These are phyloP conservation scores for Fusarium dlaminii DNA, from an alignment of 2,329 filamentous ascomycete genomes.

Conservation along the genomic window DNA sequence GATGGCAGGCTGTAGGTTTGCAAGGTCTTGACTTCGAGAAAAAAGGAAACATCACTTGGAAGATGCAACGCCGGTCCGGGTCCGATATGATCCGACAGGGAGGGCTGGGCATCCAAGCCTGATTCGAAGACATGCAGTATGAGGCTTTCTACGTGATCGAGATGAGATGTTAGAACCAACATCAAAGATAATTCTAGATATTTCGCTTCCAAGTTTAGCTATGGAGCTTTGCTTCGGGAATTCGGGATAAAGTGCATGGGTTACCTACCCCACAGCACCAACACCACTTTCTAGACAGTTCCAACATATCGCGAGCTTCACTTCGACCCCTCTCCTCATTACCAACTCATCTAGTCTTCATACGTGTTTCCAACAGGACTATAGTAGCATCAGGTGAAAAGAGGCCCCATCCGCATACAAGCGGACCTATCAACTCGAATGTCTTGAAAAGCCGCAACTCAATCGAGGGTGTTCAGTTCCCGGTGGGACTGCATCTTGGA, in stretches of 20 bases:
- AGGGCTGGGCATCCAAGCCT: slow-evolving; percentile 15
- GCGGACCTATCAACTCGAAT: slow-evolving; percentile 36
- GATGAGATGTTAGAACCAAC: not conserved
- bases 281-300: slow-evolving; percentile 35
- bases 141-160: slow-evolving; percentile 13
- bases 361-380: not conserved
- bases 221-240: not conserved
- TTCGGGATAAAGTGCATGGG: slow-evolving; percentile 1
- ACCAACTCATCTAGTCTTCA: not conserved
- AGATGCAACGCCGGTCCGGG: slow-evolving; percentile 28
- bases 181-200: slow-evolving; percentile 21
- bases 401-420: slow-evolving; percentile 25
- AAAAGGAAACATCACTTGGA: not conserved
- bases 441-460: not conserved
- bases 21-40: not conserved
- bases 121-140: slow-evolving; percentile 9
- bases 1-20: not conserved
- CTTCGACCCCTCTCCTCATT: not conserved
- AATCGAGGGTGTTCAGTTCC: slow-evolving; percentile 22
- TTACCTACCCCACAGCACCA: slow-evolving; percentile 42
- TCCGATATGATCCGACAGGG: slow-evolving; percentile 36
- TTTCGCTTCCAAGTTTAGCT: slow-evolving; percentile 6
- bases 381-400: not conserved
- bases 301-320: slow-evolving; percentile 42
- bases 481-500: slow-evolving; percentile 11